These are phyloP conservation scores for Trichoderma orchidacearum DNA, from an alignment of 495 filamentous ascomycete genomes.

Conservation along the genomic window DNA sequence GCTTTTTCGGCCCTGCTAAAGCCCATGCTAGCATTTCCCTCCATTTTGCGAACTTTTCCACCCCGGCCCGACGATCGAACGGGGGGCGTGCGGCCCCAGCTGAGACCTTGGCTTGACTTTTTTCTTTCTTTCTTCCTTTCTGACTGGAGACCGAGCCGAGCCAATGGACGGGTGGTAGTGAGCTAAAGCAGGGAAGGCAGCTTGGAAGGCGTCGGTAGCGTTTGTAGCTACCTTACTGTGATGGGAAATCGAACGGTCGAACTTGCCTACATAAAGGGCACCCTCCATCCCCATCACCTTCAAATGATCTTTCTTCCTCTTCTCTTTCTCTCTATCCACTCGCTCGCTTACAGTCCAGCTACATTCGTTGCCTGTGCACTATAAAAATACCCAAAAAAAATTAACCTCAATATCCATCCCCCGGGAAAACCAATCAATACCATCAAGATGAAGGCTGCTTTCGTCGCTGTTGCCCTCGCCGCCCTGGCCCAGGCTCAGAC, in stretches of 20 bases:
- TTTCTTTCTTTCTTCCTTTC: too few species aligned
- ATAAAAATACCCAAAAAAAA: neutral
- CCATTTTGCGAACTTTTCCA: neutral
- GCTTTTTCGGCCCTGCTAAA: neutral
- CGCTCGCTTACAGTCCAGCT: conserved; percentile 2
- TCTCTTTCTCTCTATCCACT: neutral
- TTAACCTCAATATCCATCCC: neutral
- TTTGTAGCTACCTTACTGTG: too few species aligned
- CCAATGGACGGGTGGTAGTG: neutral
- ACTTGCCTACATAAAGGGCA: neutral
- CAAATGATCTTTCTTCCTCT: neutral
- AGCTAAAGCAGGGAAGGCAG: neutral
- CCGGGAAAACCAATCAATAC: neutral
- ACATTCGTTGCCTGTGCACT: neutral
- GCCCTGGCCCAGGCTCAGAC: conserved; percentile 21
- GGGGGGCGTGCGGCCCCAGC: neutral
- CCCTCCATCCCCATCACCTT: neutral
- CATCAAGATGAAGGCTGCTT: conserved; percentile 25
- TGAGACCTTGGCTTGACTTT: neutral
- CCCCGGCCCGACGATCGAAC: conserved; percentile 1
- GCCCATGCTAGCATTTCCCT: neutral
- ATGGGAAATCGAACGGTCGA: neutral
- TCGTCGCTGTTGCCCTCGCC: conserved; percentile 19
- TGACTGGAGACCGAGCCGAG: too few species aligned
- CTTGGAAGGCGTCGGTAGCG: neutral